Base-by-base conservation (phyloP, 768 basidiomycete genomes). In the Termitomyces sp. region DNA sequence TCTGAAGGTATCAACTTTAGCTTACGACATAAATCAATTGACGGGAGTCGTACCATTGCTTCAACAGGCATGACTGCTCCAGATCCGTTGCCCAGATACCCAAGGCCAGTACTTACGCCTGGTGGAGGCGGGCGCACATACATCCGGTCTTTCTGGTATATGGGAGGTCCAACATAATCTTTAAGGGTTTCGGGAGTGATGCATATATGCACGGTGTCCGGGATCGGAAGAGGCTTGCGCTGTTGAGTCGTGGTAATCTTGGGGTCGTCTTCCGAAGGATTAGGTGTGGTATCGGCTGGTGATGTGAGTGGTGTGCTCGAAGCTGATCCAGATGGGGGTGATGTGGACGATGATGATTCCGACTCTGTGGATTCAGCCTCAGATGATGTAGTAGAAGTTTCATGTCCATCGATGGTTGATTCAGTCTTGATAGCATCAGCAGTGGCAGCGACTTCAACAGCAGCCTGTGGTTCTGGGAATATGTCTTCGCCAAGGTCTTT, bases 21-120 rank as follows among this genome's bases (percentile, higher is more conserved):
- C 35, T 35, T 56, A 49, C 20, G 42, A 35, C 53, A 30, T 16
- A 14, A 46, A 20, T 24, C 24, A 13, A 28, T 28, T 18, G 36
- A 10, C 26, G 22, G 45, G 61, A 32, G 35, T 14, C 86, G 65
- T 59, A 94, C 94, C 65, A 89, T 89, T 40, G 90, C 93, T 74
- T 99, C 97, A 30, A 99, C 86, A 20, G 95, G 95, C 94, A 98
- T 96, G 44, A 98, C 92, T 5, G 93, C 90, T 26, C 97, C 97
- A 14, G 89, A 90, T 0, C 97, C 97, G 70, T 98, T 98, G 1
- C 96, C 96, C 26, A 96, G 77, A 71, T 98, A 98, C 3, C 97
- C 97, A 4, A 99, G 74, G 18, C 97, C 97, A 14, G 94, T 97
- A 66, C 87, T 90, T 33, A 99, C 97, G 35, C 97, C 97, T 3